These are phyloP conservation scores for Berkeleyomyces rouxiae DNA, from an alignment of 2,329 filamentous ascomycete species.

Conservation along the genomic window DNA sequence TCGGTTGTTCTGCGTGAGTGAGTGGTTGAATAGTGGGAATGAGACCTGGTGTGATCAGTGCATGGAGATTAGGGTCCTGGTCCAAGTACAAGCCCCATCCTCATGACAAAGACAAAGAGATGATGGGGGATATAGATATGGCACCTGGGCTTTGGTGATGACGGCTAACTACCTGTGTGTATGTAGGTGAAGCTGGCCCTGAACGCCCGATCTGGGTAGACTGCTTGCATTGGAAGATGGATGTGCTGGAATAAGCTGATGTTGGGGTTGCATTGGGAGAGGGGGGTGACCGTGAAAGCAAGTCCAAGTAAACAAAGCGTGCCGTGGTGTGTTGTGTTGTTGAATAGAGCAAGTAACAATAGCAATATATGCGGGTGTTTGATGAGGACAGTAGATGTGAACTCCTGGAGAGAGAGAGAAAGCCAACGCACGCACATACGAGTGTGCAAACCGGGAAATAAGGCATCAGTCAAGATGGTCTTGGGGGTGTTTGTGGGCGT, in stretches of 20 bases:
- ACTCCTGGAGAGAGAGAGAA: neutral
- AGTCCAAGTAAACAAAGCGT: neutral
- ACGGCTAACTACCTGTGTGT: neutral
- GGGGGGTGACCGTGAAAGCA: too few relatives aligned
- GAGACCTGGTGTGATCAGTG: neutral
- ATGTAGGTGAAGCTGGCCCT: neutral
- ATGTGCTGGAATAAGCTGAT: neutral
- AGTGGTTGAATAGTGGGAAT: neutral
- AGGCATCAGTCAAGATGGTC: neutral
- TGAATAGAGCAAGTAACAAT: neutral
- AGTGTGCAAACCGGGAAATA: neutral
- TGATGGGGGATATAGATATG: too few relatives aligned
- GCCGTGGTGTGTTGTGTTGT: neutral
- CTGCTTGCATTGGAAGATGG: neutral
- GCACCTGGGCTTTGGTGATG: neutral
- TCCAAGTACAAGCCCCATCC: too few relatives aligned
- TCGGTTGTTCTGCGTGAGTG: neutral
- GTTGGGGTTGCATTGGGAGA: neutral
- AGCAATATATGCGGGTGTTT: neutral
- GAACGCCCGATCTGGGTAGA: too few relatives aligned
- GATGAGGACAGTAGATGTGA: neutral
- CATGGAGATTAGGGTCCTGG: neutral
- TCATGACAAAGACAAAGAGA: too few relatives aligned
- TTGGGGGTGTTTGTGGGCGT: neutral
- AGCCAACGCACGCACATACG: neutral